These are phyloP conservation scores for Microbotryomycetes sp. DNA, from an alignment of 1,284 basidiomycete species.

Conservation along the genomic window DNA sequence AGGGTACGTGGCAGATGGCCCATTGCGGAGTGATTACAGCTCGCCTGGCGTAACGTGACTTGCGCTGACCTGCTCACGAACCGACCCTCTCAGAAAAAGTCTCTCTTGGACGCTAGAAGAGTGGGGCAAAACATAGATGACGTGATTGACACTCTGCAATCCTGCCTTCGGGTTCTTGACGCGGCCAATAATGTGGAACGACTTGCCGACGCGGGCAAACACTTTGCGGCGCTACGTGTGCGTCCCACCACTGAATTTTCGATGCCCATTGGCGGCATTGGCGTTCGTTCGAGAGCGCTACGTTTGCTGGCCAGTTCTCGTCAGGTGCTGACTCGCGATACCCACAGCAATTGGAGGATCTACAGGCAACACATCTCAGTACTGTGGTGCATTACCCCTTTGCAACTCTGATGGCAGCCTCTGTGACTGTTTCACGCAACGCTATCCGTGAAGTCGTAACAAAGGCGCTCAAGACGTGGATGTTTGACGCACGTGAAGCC, in stretches of 20 bases:
- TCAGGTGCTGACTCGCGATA: constrained; percentile 24
- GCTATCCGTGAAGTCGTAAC: constrained; percentile 91
- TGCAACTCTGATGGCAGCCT: constrained; percentile 84
- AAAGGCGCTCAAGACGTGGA: constrained; percentile 92
- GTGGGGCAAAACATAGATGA: constrained; percentile 91
- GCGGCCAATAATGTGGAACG: constrained; percentile 88
- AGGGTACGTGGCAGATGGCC: constrained; percentile 49
- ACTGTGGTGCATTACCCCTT: constrained; percentile 88
- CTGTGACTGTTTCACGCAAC: constrained; percentile 77
- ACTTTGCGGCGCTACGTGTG: constrained; percentile 92
- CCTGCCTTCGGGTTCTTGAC: constrained; percentile 84
- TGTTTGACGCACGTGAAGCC: constrained; percentile 87
- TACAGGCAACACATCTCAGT: constrained; percentile 82
- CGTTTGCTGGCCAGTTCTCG: constrained; percentile 12
- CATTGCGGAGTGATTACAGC: background rate
- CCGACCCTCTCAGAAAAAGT: constrained; percentile 59
- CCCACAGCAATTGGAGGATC: constrained; percentile 81
- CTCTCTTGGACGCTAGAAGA: constrained; percentile 79
- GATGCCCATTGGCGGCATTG: constrained; percentile 6
- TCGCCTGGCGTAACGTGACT: background rate
- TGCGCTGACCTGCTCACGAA: background rate
- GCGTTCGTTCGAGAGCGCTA: too few species aligned
- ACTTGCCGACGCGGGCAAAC: constrained; percentile 77
- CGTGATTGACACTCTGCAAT: constrained; percentile 88
- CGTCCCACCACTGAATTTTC: constrained; percentile 45